Evolutionary conservation across 805 yeast genomes (phyloP).

Genomic region (Kazachstania africana): DNA sequence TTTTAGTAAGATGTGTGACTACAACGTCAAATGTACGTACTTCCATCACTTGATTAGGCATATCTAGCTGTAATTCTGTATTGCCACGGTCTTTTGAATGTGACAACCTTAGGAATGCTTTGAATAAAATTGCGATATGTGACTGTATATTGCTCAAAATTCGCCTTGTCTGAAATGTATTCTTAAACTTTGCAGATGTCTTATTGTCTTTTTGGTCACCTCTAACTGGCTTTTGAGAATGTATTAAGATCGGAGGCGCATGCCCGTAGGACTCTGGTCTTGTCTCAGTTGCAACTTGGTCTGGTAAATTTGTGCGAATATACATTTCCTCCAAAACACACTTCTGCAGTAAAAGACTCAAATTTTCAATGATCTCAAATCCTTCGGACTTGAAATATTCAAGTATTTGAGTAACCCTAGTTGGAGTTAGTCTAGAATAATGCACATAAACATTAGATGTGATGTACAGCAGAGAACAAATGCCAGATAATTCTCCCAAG

Average conservation of each 20-base stretch:
- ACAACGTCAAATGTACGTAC: slow-evolving; percentile 31
- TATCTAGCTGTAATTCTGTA: slow-evolving; percentile 10
- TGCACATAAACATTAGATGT: slow-evolving; percentile 47
- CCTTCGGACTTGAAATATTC: slow-evolving; percentile 27
- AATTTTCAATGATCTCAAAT: slow-evolving; percentile 27
- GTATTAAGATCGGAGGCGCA: slow-evolving; percentile 33
- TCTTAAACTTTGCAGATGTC: slow-evolving; percentile 50
- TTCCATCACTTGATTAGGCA: slow-evolving; percentile 29
- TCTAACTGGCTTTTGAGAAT: slow-evolving; percentile 31
- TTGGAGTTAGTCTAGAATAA: slow-evolving; percentile 38
- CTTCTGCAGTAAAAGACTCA: slow-evolving; percentile 39
- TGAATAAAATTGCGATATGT: slow-evolving; percentile 31
- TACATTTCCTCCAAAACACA: slow-evolving; percentile 46
- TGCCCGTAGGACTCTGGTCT: slow-evolving; percentile 25
- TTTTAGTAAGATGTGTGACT: slow-evolving; percentile 16
- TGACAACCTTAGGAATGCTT: slow-evolving; percentile 34
- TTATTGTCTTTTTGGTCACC: slow-evolving; percentile 29
- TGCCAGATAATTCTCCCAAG: slow-evolving; percentile 20
- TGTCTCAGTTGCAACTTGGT: slow-evolving; percentile 32
- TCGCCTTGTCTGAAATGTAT: slow-evolving; percentile 44
- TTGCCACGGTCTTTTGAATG: slow-evolving; percentile 32
- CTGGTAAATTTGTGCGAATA: slow-evolving; percentile 39
- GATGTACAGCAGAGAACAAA: slow-evolving; percentile 37
- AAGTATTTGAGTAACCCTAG: slow-evolving; percentile 26
- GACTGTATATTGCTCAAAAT: slow-evolving; percentile 39